Evolutionary conservation across 257 asterid species (phyloP), one percentile per base, ranked within the genome.

Genomic region (Nicotiana attenuata): DNA sequence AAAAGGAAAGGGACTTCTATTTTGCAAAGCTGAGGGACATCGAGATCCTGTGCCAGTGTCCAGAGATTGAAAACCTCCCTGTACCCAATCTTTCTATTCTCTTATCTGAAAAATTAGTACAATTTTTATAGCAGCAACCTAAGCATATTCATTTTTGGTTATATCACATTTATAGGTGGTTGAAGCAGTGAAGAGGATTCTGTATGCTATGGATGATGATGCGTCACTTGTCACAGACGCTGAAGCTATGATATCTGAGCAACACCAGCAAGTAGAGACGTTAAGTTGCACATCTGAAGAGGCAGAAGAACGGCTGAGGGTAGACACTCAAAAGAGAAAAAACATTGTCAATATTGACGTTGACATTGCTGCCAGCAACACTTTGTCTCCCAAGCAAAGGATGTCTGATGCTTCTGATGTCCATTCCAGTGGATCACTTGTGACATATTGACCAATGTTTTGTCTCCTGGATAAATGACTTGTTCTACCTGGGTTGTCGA

Each of bases 1-100:
- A 95, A 90, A 92, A 92, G 90, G 99, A 95, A 87, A 90, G 99
- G 85, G 99, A 93, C 88, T 95, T 93, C 85, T 93, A 93, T 91
- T 95, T 95, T 79, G 87, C 92, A 67, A 95, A 93, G 86, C 67
- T 95, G 89, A 92, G 99, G 89, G 99, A 95, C 76, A 86, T 93
- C 57, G 99, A 93, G 82, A 91, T 95, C 84, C 66, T 93, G 56
- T 92, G 97, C 90, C 98, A 95, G 89, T 87, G 86, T 53, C 93
- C 98, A 8, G 89, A 86, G 82, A 87, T 91, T 73, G 98, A 88
- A 88, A 91, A 90, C 38, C 84, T 82, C 66, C 90, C 92, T 3
- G 99, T 95, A 92, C 50, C 50, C 50, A 16, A 76, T 50, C 75
- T 65, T 67, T 81, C 17, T 7, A 60, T 26, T 56, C 33, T 55